Evolutionary conservation across 208 protist species (phyloP).

Genomic region (Leishmania braziliensis): DNA sequence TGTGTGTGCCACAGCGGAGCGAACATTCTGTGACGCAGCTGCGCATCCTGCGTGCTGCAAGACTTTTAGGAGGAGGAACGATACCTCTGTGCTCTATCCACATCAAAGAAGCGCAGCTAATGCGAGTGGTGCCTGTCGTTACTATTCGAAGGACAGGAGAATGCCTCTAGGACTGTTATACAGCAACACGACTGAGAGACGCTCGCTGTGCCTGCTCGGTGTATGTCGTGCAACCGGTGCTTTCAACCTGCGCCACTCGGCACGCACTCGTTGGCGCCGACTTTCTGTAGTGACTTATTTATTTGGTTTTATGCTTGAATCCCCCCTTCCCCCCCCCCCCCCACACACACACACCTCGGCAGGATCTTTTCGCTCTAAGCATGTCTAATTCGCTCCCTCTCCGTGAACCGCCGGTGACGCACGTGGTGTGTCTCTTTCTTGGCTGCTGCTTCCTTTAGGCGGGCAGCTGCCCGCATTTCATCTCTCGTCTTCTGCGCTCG

Average conservation of each 20-base stretch:
- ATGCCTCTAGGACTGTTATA: not conserved
- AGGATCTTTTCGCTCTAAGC: not conserved
- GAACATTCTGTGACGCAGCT: not conserved
- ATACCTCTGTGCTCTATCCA: not conserved
- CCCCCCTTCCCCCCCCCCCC: too few relatives aligned
- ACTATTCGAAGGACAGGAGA: not conserved
- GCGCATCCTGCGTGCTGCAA: not conserved
- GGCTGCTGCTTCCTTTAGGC: not conserved
- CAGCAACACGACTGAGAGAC: not conserved
- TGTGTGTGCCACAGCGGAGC: not conserved
- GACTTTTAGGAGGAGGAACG: not conserved
- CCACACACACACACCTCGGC: not conserved
- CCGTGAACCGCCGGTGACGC: not conserved
- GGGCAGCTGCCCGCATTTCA: not conserved
- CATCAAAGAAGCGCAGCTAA: not conserved
- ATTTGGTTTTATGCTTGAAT: not conserved
- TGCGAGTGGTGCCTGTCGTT: not conserved
- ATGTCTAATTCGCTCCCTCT: not conserved
- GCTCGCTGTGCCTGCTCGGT: not conserved
- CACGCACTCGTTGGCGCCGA: not conserved
- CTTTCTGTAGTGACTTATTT: not conserved
- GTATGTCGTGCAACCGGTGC: not conserved
- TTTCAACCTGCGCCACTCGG: not conserved
- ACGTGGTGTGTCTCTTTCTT: not conserved
- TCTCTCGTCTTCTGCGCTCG: not conserved